phyloP scores from a whole-genome alignment of 2,329 filamentous ascomycete genomes.

The Xylariaceae sp. region DNA sequence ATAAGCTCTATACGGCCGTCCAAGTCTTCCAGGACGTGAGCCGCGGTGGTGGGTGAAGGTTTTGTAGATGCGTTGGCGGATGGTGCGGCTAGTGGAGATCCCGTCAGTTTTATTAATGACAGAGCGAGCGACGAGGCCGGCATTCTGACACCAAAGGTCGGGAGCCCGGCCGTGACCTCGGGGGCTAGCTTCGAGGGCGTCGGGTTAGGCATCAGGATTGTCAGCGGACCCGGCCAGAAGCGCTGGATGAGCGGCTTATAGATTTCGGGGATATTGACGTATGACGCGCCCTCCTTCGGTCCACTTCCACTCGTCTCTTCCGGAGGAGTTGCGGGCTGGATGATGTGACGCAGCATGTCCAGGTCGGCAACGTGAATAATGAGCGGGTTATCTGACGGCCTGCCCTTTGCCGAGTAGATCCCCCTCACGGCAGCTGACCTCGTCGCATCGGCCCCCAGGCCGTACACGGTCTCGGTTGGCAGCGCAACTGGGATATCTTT shows the following conservation, averaged over 20 bases:
- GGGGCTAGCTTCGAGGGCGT: slow-evolving; percentile 65
- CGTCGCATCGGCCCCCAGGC: slow-evolving; percentile 92
- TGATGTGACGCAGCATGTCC: slow-evolving; percentile 62
- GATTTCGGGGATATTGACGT: slow-evolving; percentile 62
- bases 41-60: slow-evolving; percentile 84
- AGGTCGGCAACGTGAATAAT: slow-evolving; percentile 88
- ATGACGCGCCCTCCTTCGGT: no score
- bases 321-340: slow-evolving; percentile 40
- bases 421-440: slow-evolving; percentile 75
- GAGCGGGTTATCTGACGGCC: slow-evolving; percentile 89
- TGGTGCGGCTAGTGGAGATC: slow-evolving; percentile 78
- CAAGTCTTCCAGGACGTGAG: slow-evolving; percentile 83
- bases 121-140: slow-evolving; percentile 80
- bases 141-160: slow-evolving; percentile 86
- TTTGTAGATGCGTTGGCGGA: slow-evolving; percentile 93
- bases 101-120: slow-evolving; percentile 74
- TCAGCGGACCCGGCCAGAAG: slow-evolving; percentile 95
- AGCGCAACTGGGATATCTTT: slow-evolving; percentile 81
- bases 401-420: slow-evolving; percentile 88
- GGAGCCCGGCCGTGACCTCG: slow-evolving; percentile 84
- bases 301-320: no score
- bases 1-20: slow-evolving; percentile 78
- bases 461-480: slow-evolving; percentile 96
- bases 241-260: slow-evolving; percentile 71
- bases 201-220: slow-evolving; percentile 79